These are phyloP conservation scores for Misopates orontium DNA, from an alignment of 257 asterid genomes.

Conservation along the genomic window DNA sequence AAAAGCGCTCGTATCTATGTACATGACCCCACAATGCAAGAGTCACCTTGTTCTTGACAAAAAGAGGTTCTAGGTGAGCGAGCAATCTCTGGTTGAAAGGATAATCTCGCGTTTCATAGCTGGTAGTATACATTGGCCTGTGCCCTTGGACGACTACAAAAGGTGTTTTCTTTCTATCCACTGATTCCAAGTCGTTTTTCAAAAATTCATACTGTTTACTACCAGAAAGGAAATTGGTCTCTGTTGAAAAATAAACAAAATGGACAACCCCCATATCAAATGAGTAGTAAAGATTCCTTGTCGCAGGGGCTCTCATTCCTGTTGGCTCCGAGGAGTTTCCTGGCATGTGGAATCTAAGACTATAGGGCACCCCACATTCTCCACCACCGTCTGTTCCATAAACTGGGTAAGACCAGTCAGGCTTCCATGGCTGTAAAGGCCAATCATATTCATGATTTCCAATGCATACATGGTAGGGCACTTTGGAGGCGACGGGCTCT, in stretches of 20 bases:
- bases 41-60: constrained; percentile 67
- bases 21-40: constrained; percentile 95
- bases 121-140: constrained; percentile 88
- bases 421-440: constrained; percentile 92
- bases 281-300: constrained; percentile 80
- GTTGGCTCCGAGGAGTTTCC: constrained; percentile 85
- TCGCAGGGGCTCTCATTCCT: constrained; percentile 72
- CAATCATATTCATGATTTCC: constrained; percentile 97
- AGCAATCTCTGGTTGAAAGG: constrained; percentile 60
- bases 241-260: constrained; percentile 84
- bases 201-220: constrained; percentile 78
- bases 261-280: constrained; percentile 81
- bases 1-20: constrained; percentile 83
- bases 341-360: constrained; percentile 85
- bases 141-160: constrained; percentile 88
- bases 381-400: constrained; percentile 91
- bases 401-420: constrained; percentile 66
- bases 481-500: constrained; percentile 72
- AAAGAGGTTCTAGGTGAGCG: constrained; percentile 72
- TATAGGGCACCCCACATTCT: constrained; percentile 92
- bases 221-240: constrained; percentile 75
- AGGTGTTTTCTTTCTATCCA: constrained; percentile 71
- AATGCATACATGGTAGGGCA: constrained; percentile 87
- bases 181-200: constrained; percentile 75
- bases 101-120: constrained; percentile 57